phyloP scores from a whole-genome alignment of 768 basidiomycete species.

The Pleurotus sapidus region DNA sequence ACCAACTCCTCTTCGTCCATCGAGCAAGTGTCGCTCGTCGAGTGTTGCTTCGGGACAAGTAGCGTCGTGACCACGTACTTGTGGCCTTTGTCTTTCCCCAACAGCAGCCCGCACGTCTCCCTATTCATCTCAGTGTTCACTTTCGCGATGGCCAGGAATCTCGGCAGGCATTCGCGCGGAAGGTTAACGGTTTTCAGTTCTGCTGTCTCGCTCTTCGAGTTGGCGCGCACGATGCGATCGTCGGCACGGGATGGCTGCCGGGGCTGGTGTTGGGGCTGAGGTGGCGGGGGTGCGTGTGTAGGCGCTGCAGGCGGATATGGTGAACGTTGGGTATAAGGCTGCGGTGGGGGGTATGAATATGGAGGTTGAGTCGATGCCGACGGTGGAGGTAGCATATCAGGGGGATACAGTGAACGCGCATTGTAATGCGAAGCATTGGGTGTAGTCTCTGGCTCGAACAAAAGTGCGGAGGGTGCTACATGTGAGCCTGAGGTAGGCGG shows the following conservation, averaged over 20 bases:
- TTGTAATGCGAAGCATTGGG: constrained; percentile 2
- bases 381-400: constrained; percentile 30
- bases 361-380: constrained; percentile 21
- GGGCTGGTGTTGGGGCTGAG: constrained; percentile 17
- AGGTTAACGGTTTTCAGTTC: constrained; percentile 65
- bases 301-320: constrained; percentile 14
- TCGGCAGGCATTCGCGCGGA: constrained; percentile 69
- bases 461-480: constrained; percentile 36
- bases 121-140: constrained; percentile 75
- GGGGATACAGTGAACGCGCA: constrained; percentile 23
- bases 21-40: constrained; percentile 88
- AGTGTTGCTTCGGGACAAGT: constrained; percentile 85
- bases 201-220: constrained; percentile 21
- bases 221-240: constrained; percentile 15
- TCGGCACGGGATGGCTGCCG: constrained; percentile 14
- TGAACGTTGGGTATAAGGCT: constrained; percentile 11
- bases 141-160: constrained; percentile 75
- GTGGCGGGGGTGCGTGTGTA: constrained; percentile 17
- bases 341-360: constrained; percentile 12
- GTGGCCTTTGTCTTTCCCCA: constrained; percentile 64
- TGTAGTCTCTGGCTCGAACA: constrained; percentile 37
- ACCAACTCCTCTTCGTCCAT: constrained; percentile 92
- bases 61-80: constrained; percentile 76
- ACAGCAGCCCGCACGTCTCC: constrained; percentile 85
- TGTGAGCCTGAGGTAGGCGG: constrained; percentile 29